Conservation (phyloP, 1,284 basidiomycete species). For the Ceratobasidium sp. region DNA sequence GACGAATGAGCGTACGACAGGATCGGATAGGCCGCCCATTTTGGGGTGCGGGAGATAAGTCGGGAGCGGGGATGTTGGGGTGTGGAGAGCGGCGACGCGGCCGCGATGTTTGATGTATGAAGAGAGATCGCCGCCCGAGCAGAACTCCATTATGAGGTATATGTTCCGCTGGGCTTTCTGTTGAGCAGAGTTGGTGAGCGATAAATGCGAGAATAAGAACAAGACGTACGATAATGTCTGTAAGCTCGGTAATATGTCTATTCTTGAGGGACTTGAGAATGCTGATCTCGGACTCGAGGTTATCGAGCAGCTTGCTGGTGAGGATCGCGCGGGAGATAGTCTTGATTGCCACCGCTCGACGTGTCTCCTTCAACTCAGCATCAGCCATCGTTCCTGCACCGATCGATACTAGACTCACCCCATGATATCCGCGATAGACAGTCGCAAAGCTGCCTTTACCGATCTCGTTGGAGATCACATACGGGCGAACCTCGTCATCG, state of each 20-base stretch:
- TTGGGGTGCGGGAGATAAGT: constrained; percentile 92
- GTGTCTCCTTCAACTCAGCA: constrained; percentile 69
- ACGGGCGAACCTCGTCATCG: constrained; percentile 73
- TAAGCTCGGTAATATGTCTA: constrained; percentile 91
- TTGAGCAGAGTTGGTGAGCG: constrained; percentile 11
- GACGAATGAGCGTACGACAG: constrained; percentile 92
- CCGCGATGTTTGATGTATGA: constrained; percentile 97
- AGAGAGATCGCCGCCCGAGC: constrained; percentile 94
- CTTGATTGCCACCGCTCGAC: constrained; percentile 91
- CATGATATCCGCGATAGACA: constrained; percentile 93
- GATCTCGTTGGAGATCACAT: constrained; percentile 77
- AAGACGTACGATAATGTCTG: constrained; percentile 82
- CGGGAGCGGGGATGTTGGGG: constrained; percentile 74
- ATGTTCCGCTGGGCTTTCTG: constrained; percentile 94
- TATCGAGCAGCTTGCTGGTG: constrained; percentile 93
- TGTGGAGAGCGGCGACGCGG: constrained; percentile 86
- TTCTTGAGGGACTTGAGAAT: constrained; percentile 96
- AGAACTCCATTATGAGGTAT: constrained; percentile 98
- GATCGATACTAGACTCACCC: constrained; percentile 65
- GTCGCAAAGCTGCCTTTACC: constrained; percentile 96
- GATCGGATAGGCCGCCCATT: constrained; percentile 90
- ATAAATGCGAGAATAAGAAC: not conserved
- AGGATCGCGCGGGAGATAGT: constrained; percentile 91
- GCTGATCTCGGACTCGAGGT: constrained; percentile 96
- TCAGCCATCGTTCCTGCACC: constrained; percentile 40